Evolutionary conservation across 495 filamentous ascomycete species (phyloP), one percentile per base, ranked within the genome.

Genomic region (Peziza echinospora): DNA sequence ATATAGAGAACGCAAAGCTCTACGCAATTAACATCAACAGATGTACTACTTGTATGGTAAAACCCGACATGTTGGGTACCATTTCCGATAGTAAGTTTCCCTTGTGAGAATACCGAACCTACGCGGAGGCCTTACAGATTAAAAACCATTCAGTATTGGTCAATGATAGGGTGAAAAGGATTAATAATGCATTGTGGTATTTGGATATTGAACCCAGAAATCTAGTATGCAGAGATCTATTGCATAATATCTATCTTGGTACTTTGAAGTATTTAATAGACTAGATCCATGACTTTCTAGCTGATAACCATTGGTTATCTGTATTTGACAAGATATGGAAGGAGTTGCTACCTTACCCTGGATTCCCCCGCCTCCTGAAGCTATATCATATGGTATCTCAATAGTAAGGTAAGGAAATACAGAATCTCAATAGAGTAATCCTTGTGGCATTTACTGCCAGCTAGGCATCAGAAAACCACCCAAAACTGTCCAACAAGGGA

Each of bases 381-480:
- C 6, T 25, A 7, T 48, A 48, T 39, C 1, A 40, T 3, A 21
- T 43, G 21, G 46, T 51, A 2, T 22, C 24, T 1, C 39, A 48
- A 37, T 44, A 41, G 49, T 45, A 51, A n/a, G 26, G 46, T 9
- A 51, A 51, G 6, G 40, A 48, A 44, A 47, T 47, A 30, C 9
- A 22, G 0, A 50, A 46, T 23, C 5, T 49, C 3, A 16, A n/a
- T 3, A n/a, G 16, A 9, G 10, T 34, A n/a, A n/a, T 44, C 1
- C 24, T 41, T 0, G 24, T 10, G 16, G 26, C 41, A 8, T 26
- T 51, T 4, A 22, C 40, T 1, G 9, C 24, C 2, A 8, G 16
- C 21, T 23, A 22, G 0, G 16, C 5, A 25, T 23, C 1, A 13
- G 5, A 3, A 1, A 0, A 4, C 7, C 13, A 9, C 16, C 1